Evolutionary conservation across 305 asterid species (phyloP).

Genomic region (Fraxinus albicans): DNA sequence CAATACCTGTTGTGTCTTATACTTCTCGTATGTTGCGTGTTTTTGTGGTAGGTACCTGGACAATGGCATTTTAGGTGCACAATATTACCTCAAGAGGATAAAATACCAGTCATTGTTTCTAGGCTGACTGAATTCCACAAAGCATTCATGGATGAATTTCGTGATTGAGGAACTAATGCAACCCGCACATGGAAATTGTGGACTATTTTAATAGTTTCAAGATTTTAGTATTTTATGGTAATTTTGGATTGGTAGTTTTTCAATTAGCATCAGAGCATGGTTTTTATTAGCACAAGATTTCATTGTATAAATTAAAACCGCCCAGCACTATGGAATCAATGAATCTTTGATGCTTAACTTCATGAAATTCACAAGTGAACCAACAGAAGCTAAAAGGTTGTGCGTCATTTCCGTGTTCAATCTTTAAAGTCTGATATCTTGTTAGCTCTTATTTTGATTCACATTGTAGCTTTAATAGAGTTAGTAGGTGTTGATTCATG

Average conservation of each 20-base stretch:
- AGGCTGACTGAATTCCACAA: slow-evolving; percentile 78
- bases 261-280: not conserved
- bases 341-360: not conserved
- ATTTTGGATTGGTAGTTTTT: not conserved
- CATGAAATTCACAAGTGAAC: not conserved
- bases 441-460: not conserved
- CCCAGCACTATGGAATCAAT: not conserved
- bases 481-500: not conserved
- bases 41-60: slow-evolving; percentile 55
- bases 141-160: slow-evolving; percentile 75
- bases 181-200: not conserved
- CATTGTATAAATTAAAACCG: not conserved
- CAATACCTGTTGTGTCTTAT: not conserved
- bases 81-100: slow-evolving; percentile 83
- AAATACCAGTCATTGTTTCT: slow-evolving; percentile 67
- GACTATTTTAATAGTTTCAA: not conserved
- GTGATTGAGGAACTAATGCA: slow-evolving; percentile 37
- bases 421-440: not conserved
- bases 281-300: not conserved
- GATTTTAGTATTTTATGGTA: not conserved
- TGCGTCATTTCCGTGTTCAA: not conserved
- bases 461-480: not conserved
- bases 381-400: not conserved
- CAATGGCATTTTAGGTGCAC: slow-evolving; percentile 97
- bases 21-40: not conserved